Evolutionary conservation across 2,329 filamentous ascomycete species (phyloP).

Genomic region (Trichoderma koningiopsis): DNA sequence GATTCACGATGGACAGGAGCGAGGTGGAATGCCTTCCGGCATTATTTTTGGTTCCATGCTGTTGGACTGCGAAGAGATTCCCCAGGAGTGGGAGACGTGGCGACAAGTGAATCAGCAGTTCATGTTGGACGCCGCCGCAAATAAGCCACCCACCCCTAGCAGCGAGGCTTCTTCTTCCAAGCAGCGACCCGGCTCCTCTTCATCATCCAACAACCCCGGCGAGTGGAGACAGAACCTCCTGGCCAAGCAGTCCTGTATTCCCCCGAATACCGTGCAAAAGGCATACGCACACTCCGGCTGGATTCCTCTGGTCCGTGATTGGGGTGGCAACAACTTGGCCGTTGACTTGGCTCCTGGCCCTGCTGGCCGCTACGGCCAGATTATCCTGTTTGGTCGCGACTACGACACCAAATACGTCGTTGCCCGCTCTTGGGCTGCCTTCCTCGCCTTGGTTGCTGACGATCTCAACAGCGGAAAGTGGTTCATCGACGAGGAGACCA

Average conservation of each 20-base stretch:
- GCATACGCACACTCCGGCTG: slow-evolving; percentile 91
- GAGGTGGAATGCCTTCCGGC: slow-evolving; percentile 85
- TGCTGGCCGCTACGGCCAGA: slow-evolving; percentile 88
- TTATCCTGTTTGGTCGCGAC: slow-evolving; percentile 95
- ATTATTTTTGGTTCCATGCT: slow-evolving; percentile 94
- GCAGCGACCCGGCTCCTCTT: slow-evolving; percentile 49
- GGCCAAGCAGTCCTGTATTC: slow-evolving; percentile 83
- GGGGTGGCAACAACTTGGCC: slow-evolving; percentile 97
- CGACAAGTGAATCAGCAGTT: slow-evolving; percentile 89
- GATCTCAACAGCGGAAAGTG: slow-evolving; percentile 89
- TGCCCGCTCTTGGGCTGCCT: slow-evolving; percentile 85
- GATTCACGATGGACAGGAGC: slow-evolving; percentile 95
- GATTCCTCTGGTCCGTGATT: slow-evolving; percentile 95
- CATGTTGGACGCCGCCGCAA: slow-evolving; percentile 62
- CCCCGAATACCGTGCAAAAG: slow-evolving; percentile 82
- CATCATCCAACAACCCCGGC: slow-evolving; percentile 58
- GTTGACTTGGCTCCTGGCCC: slow-evolving; percentile 91
- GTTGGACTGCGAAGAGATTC: slow-evolving; percentile 95
- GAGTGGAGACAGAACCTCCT: slow-evolving; percentile 83
- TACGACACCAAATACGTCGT: slow-evolving; percentile 99
- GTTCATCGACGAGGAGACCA: slow-evolving; percentile 87
- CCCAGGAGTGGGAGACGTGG: slow-evolving; percentile 98
- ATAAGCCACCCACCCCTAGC: slow-evolving; percentile 63
- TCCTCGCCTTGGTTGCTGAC: slow-evolving; percentile 85
- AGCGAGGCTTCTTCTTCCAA: slow-evolving; percentile 69